A percentile compares a stretch with the other conserved stretches of the same genome.
These are phyloP conservation scores for Xanthoconium separans DNA, from an alignment of 1,284 basidiomycete genomes.

Conservation along the genomic window DNA sequence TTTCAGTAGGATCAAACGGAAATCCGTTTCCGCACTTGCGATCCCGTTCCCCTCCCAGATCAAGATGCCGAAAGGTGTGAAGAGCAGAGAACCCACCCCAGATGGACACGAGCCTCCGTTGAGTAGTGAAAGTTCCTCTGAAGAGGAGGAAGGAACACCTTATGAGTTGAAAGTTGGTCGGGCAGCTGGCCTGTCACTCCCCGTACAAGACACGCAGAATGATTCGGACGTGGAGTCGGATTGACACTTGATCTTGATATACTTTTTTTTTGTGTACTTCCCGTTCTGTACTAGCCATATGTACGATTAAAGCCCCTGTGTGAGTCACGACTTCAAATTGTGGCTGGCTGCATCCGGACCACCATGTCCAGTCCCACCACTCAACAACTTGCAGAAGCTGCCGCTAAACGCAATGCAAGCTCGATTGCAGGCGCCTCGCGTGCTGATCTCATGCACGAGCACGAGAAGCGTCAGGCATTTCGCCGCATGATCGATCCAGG, in stretches of 20 bases:
- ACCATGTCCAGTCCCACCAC: conserved; percentile 20
- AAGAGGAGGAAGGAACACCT: conserved; percentile 42
- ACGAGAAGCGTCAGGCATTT: conserved; percentile 66
- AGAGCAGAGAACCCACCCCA: conserved; percentile 29
- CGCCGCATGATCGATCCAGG: conserved; percentile 74
- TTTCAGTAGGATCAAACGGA: conserved; percentile 40
- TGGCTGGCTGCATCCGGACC: neutral
- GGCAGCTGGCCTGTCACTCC: conserved; percentile 18
- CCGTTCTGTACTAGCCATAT: conserved; percentile 16
- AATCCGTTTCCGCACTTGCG: conserved; percentile 50
- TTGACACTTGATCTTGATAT: conserved; percentile 5
- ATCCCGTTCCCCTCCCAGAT: conserved; percentile 44
- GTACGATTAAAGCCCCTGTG: too few relatives aligned
- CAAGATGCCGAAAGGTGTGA: conserved; percentile 24
- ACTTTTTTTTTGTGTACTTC: neutral
- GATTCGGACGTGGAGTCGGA: conserved; percentile 26
- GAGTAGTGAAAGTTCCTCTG: conserved; percentile 70
- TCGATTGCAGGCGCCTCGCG: conserved; percentile 31
- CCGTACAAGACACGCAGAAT: conserved; percentile 4
- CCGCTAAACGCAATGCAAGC: conserved; percentile 39
- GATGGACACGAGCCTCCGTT: conserved; percentile 43
- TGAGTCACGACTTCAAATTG: too few relatives aligned
- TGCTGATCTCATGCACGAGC: conserved; percentile 51
- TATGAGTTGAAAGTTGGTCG: conserved; percentile 26
- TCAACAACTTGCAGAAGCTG: conserved; percentile 43